Evolutionary conservation across 139 green algal genomes (phyloP).

Genomic region (Micractinium conductrix): DNA sequence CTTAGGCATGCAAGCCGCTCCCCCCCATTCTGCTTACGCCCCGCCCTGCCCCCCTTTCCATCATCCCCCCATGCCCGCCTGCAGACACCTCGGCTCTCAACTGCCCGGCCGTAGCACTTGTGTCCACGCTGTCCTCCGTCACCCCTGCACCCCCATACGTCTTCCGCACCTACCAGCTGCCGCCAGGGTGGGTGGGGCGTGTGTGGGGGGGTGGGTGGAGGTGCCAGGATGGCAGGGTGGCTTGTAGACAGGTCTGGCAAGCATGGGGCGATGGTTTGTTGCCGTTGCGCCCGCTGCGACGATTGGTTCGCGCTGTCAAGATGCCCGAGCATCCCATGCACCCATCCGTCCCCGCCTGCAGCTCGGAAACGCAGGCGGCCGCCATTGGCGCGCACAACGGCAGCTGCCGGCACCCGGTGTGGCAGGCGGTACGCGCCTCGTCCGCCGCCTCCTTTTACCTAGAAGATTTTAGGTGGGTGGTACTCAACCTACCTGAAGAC

Average conservation of each 20-base stretch:
- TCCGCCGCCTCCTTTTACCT: conserved; percentile 90
- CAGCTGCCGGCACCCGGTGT: conserved; percentile 74
- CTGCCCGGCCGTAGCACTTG: conserved; percentile 75
- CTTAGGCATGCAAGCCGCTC: too few relatives aligned
- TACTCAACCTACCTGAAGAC: neutral
- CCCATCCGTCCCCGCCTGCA: too few relatives aligned
- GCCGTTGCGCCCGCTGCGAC: too few relatives aligned
- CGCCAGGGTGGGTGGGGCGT: too few relatives aligned
- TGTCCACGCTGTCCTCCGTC: conserved; percentile 83
- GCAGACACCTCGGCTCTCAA: conserved; percentile 71
- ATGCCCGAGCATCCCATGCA: too few relatives aligned
- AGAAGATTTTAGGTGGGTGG: conserved; percentile 75
- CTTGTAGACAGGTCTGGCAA: too few relatives aligned
- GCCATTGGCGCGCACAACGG: conserved; percentile 40
- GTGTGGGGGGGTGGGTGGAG: too few relatives aligned
- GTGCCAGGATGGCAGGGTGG: too few relatives aligned
- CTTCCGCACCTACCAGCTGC: conserved; percentile 92
- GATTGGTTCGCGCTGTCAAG: too few relatives aligned
- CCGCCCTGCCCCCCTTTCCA: neutral
- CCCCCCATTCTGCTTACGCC: neutral
- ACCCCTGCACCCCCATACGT: conserved; percentile 84
- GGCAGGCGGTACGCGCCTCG: conserved; percentile 93
- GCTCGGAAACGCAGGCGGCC: neutral
- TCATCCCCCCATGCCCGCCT: conserved; percentile 25
- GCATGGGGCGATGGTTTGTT: too few relatives aligned